Evolutionary conservation across 306 rosid species (phyloP), one percentile per base, ranked within the genome.

Genomic region (Dicorynia guianensis): DNA sequence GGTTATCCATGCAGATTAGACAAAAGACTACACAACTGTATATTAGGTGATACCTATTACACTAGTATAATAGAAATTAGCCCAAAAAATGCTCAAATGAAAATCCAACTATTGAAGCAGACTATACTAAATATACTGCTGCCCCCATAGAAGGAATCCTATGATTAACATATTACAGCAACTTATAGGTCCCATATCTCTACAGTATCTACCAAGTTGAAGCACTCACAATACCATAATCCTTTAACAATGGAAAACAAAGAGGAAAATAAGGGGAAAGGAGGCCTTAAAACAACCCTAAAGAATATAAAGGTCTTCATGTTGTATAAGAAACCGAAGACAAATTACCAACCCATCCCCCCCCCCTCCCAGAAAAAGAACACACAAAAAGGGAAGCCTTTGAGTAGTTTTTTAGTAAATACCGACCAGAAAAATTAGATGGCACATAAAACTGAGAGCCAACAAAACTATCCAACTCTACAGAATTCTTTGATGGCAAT

Each of bases 381-480:
- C 1, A 25, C 0, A 13, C 0, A 35, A 70, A n/a, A 55, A 43
- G 53, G 3, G 19, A 12, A 67, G 74, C 58, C 6, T 57, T 43
- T 33, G 53, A 52, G 40, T 65, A 52, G 53, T 36, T 46, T 76
- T 33, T 20, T 77, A 79, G 74, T 56, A 55, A 68, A 36, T 56
- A 79, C 82, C 75, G 72, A 82, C 80, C 55, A 55, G 71, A 73
- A 75, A 76, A 25, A 34, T 48, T 71, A 44, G 78, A 68, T 39
- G 78, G 63, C 63, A 33, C 17, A 62, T 58, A 76, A 44, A 69
- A 65, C 68, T 77, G 78, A 76, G 81, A 58, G 43, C 83, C 66
- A 78, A 53, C 70, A 79, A 76, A 75, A 40, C 43, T 69, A 69
- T 58, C 70, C 13, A 82, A 52, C 63, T 52, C 74, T 33, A 60